phyloP scores from a whole-genome alignment of 2,329 filamentous ascomycete species.

The Fusarium torreyae region DNA sequence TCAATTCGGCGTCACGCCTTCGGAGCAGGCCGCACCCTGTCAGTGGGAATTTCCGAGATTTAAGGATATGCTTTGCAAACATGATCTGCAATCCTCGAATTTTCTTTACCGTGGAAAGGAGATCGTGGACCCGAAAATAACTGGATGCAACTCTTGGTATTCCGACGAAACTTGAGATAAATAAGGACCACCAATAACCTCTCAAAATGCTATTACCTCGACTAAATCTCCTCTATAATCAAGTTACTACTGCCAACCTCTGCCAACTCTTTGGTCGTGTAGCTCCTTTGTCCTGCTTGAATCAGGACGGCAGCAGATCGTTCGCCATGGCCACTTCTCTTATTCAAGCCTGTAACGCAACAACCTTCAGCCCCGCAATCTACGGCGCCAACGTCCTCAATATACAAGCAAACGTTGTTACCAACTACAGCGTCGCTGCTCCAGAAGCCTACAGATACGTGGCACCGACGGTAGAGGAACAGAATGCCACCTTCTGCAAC shows the following conservation, averaged over 20 bases:
- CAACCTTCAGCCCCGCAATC: slow-evolving; percentile 1
- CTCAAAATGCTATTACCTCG: not conserved
- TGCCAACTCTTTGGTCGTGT: not conserved
- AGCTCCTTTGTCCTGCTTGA: not conserved
- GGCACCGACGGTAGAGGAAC: slow-evolving; percentile 9
- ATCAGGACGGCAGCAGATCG: not conserved
- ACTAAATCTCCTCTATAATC: not conserved
- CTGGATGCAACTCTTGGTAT: not conserved
- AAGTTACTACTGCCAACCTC: not conserved
- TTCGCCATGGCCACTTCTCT: not conserved
- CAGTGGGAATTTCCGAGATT: not conserved
- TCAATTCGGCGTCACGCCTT: not conserved
- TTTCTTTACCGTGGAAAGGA: not conserved
- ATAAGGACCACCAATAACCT: not conserved
- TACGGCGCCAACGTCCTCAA: slow-evolving; percentile 3
- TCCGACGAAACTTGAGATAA: not conserved
- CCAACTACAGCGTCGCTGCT: not conserved
- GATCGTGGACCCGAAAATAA: not conserved
- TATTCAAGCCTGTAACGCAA: slow-evolving; percentile 1
- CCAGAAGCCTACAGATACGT: slow-evolving; percentile 11
- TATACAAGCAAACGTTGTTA: not conserved
- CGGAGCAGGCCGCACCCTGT: not conserved
- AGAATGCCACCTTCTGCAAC: slow-evolving; percentile 31
- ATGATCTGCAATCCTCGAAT: not conserved
- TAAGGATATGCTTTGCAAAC: not conserved